phyloP scores from a whole-genome alignment of 2,329 filamentous ascomycete species.

The Microcera coccophila region DNA sequence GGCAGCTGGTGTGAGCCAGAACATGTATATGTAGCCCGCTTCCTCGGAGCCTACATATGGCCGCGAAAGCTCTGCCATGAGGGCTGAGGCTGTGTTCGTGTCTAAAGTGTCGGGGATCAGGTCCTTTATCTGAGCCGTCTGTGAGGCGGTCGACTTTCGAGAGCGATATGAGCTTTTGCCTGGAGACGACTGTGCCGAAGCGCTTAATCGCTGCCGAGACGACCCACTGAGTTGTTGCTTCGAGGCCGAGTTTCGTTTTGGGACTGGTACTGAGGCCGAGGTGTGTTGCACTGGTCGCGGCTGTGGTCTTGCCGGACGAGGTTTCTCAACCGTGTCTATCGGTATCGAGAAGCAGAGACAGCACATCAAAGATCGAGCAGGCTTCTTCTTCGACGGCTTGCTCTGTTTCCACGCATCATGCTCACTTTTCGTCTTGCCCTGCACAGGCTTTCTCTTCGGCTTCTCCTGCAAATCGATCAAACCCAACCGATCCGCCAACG shows the following conservation, averaged over 20 bases:
- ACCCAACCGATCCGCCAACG: constrained; percentile 74
- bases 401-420: constrained; percentile 16
- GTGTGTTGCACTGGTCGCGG: constrained; percentile 44
- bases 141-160: constrained; percentile 30
- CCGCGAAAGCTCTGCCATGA: constrained; percentile 74
- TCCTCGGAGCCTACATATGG: constrained; percentile 65
- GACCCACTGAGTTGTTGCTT: constrained; percentile 11
- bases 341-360: constrained; percentile 54
- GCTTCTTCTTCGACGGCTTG: constrained; percentile 16
- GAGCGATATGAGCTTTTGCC: constrained; percentile 29
- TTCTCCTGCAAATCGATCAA: constrained; percentile 61
- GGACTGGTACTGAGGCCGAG: constrained; percentile 18
- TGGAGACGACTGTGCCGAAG: constrained; percentile 22
- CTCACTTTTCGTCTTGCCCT: constrained; percentile 16
- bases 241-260: constrained; percentile 10
- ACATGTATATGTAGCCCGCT: constrained; percentile 95
- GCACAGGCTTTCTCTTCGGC: constrained; percentile 24
- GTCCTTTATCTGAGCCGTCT: constrained; percentile 31
- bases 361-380: constrained; percentile 34
- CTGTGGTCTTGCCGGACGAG: constrained; percentile 41
- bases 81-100: constrained; percentile 62
- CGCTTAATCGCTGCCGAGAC: constrained; percentile 14
- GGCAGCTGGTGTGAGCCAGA: constrained; percentile 77
- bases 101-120: constrained; percentile 67
- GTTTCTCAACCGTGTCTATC: constrained; percentile 39